phyloP scores from a whole-genome alignment of 768 basidiomycete genomes.

The Pleurotus eryngii region DNA sequence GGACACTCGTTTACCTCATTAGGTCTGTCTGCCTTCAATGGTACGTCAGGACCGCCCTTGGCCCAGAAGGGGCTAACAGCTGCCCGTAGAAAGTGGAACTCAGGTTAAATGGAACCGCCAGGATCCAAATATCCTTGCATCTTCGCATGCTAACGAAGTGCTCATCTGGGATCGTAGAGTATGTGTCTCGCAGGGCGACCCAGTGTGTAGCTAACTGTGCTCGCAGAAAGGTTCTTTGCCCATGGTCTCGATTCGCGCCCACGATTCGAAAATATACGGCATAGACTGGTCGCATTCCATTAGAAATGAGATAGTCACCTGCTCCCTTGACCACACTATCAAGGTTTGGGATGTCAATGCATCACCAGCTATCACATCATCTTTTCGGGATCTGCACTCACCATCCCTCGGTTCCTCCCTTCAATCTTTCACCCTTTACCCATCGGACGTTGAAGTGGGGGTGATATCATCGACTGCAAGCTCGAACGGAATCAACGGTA shows the following conservation, averaged over 20 bases:
- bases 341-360: constrained; percentile 75
- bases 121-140: constrained; percentile 84
- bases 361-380: constrained; percentile 8
- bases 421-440: background rate
- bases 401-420: background rate
- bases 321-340: constrained; percentile 91
- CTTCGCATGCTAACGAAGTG: constrained; percentile 83
- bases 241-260: constrained; percentile 69
- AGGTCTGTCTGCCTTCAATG: constrained; percentile 43
- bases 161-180: constrained; percentile 95
- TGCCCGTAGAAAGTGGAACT: constrained; percentile 72
- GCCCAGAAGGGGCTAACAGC: background rate
- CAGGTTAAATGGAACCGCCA: constrained; percentile 98
- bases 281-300: constrained; percentile 89
- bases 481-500: background rate
- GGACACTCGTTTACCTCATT: constrained; percentile 11
- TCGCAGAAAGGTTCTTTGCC: constrained; percentile 85
- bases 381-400: background rate
- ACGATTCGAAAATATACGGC: constrained; percentile 92
- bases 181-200: background rate
- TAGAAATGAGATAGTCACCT: constrained; percentile 84
- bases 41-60: constrained; percentile 18
- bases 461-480: background rate
- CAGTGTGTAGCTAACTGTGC: too few species aligned
- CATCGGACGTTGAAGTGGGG: background rate